Evolutionary conservation across 2,329 filamentous ascomycete species (phyloP), one percentile per base, ranked within the genome.

Genomic region (Meredithiella fracta): DNA sequence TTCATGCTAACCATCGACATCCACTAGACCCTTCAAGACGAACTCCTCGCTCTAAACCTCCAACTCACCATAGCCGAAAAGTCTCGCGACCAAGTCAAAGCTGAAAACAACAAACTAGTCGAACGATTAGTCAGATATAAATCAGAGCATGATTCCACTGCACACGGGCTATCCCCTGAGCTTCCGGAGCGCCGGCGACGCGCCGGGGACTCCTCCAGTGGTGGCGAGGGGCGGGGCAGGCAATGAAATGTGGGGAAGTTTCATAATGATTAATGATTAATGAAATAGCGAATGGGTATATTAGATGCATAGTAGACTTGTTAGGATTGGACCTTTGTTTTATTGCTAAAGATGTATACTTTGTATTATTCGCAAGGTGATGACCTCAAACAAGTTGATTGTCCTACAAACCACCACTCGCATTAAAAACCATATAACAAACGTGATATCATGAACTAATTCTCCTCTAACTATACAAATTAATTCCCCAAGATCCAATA

Each of bases 91-190:
- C 82, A 80, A 67, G 72, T 94, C 60, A 79, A 82, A 65, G 76
- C 75, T 58, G 92, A 97, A 67, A 97, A 97, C 65, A 82, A 86
- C 65, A 86, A 95, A 62, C 74, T 98, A 56, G 82, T 96, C 54
- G 84, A 89, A 66, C 77, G 92, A 55, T 97, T 90, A 88, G 90
- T 97, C 85, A 81, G 80, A 65, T 76, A 84, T 60, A 92, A 92
- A 3, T 78, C 83, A 65, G 90, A 96, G 70, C 91, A 86, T 9
- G 86, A 92, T 56, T 82, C 47, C n/a, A 25, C 55, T 8, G 38
- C 26, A 22, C 17, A 53, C 20, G 4, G 51, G 37, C n/a, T 20
- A 26, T 7, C 11, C 22, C 8, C 23, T 29, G 31, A n/a, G 11
- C 49, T 53, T 20, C 55, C 49, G 6, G 38, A 53, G 79, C 60